Evolutionary conservation across 31 red algal genomes (phyloP).

Genomic region (Asparagopsis taxiformis): DNA sequence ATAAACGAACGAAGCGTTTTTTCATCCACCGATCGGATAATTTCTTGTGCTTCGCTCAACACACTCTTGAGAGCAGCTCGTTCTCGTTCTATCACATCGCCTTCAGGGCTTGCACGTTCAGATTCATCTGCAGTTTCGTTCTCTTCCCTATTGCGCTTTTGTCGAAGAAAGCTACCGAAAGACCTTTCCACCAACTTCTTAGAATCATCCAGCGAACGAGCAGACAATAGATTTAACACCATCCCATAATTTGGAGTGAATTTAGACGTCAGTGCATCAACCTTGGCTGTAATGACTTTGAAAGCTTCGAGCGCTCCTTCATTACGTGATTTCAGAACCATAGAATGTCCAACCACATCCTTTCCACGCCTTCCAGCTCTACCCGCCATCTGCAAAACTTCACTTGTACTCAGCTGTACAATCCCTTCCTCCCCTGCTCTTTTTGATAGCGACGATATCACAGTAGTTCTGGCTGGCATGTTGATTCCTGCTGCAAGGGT

Average conservation of each 20-base stretch:
- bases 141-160: conserved; percentile 18
- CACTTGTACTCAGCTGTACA: conserved; percentile 65
- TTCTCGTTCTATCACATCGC: conserved; percentile 17
- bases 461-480: conserved; percentile 97
- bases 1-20: conserved; percentile 47
- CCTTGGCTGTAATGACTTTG: conserved; percentile 61
- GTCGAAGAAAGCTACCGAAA: conserved; percentile 86
- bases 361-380: conserved; percentile 94
- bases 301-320: conserved; percentile 77
- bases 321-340: conserved; percentile 73
- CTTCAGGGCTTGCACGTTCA: neutral
- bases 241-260: conserved; percentile 93
- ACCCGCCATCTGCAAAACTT: conserved; percentile 98
- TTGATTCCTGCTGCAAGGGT: conserved; percentile 99
- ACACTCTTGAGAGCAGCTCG: conserved; percentile 36
- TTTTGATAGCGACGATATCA: conserved; percentile 87
- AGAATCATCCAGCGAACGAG: conserved; percentile 51
- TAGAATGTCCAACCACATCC: conserved; percentile 83
- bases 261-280: conserved; percentile 81
- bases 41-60: conserved; percentile 29
- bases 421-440: conserved; percentile 75
- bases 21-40: conserved; percentile 40
- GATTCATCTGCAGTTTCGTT: neutral
- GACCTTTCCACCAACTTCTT: conserved; percentile 82
- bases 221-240: conserved; percentile 85